Evolutionary conservation across 768 basidiomycete species (phyloP), one percentile per base, ranked within the genome.

Genomic region (Cyathus striatus): DNA sequence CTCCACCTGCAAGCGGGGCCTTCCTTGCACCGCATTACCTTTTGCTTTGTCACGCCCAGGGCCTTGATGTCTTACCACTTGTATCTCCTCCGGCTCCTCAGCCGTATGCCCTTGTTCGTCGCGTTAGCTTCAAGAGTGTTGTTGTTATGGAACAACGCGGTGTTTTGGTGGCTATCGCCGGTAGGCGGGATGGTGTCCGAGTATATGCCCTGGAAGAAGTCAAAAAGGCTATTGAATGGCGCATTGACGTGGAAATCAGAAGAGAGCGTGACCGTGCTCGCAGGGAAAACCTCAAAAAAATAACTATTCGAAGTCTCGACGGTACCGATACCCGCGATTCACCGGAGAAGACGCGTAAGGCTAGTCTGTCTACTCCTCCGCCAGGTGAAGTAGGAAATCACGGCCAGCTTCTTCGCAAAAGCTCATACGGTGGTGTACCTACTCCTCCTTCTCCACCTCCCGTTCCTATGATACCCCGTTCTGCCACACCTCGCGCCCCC

Each of bases 101-200:
- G 50, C 87, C 90, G 12, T 91, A 90, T 60, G 81, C 90, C 7
- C 73, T 92, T 21, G 82, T 92, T 18, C 79, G 90, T 17, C 75
- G 88, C 42, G 86, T 90, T 40, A 73, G 76, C 25, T 92, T 92
- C 63, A 91, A 90, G 56, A 81, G 76, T 43, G 83, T 92, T n/a
- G 86, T 92, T 1, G 84, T 92, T 12, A 92, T 92, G 90, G 90
- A 92, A 53, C 86, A 91, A 54, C 83, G 90, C 23, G 90, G 89
- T 5, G 88, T 92, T 0, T 66, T 92, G n/a, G 90, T 92, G 6
- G 89, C 90, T 10, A 90, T 92, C 48, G 90, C 90, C 13, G 90
- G 90, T 6, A 70, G 90, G 48, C 68, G 90, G 51, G 88, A 91
- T 49, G 89, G 90, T 3, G 89, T 92, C 34, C 76, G 90, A 25